Base-by-base conservation (phyloP, 768 basidiomycete genomes). In the Rhodotorula babjevae region DNA sequence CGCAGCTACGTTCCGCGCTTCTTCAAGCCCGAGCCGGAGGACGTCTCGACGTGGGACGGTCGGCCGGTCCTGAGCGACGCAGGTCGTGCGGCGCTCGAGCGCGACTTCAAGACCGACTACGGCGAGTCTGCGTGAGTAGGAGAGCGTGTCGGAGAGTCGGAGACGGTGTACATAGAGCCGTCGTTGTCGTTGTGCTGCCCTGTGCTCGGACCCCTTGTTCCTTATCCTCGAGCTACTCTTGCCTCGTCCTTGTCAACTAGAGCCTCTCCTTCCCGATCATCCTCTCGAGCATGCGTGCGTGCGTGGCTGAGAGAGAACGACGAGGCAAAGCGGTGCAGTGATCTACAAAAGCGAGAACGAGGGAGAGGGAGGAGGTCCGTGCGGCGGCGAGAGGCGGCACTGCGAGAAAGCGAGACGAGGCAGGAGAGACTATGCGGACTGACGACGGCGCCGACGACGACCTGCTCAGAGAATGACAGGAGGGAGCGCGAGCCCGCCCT, bases 1-100 rank as follows among this genome's bases (percentile, higher is more conserved):
- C 5, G 67, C 90, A 91, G 74, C 92, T 91, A 80, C 83, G 87
- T 65, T 87, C 93, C 40, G 79, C 79, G 50, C 92, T 88, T 81
- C 95, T 97, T 72, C 21, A 58, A 69, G 33, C 57, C 65, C 77
- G 89, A 89, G 78, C 82, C 84, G 65, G 87, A 89, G 64, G 83
- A 67, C 29, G 40, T 67, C n/a, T 29, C 55, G 2, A 40, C 88
- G 64, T 84, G 83, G 47, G 84, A 84, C 19, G 94, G 94, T 21
- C 84, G 85, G 67, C 87, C 92, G 3, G 79, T 72, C 27, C 84
- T 97, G 29, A 91, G 90, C 0, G 84, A 82, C 1, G 89, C 85
- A 56, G 94, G 94, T 11, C 80, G 82, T 67, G 83, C 85, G 76
- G 91, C 90, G 3, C 82, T 96, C 23, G 86, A 91, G 79, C 88